phyloP scores from a whole-genome alignment of 257 asterid genomes.

The Ehretia macrophylla region DNA sequence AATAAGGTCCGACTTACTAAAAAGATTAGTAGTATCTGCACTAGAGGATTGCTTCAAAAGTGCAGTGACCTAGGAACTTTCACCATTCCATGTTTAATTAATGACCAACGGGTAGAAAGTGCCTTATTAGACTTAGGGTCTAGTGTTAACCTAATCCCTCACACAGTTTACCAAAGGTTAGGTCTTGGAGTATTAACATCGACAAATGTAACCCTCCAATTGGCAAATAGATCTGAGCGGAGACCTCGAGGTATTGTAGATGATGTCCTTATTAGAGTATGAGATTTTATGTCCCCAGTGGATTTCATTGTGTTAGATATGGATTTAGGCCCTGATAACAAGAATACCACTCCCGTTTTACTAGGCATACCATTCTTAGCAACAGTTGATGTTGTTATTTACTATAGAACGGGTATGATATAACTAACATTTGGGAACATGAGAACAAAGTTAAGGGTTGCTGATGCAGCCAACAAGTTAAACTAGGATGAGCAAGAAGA shows the following conservation, averaged over 20 bases:
- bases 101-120: neutral
- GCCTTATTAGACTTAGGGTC: neutral
- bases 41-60: neutral
- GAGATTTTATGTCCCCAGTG: neutral
- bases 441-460: too few species aligned
- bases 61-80: neutral
- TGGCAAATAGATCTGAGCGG: neutral
- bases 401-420: too few species aligned
- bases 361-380: neutral
- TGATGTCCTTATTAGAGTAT: neutral
- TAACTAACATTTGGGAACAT: too few species aligned
- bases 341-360: neutral
- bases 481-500: too few species aligned
- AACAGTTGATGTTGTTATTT: neutral
- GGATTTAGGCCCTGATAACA: neutral
- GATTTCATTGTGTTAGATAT: neutral
- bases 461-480: too few species aligned
- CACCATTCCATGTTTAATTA: neutral
- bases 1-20: neutral
- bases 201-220: neutral
- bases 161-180: neutral
- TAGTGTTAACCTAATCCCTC: neutral
- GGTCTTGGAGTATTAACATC: neutral
- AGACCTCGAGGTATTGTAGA: neutral
- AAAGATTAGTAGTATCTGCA: neutral